Evolutionary conservation across 305 asterid species (phyloP).

Genomic region (Fraxinus floribunda): DNA sequence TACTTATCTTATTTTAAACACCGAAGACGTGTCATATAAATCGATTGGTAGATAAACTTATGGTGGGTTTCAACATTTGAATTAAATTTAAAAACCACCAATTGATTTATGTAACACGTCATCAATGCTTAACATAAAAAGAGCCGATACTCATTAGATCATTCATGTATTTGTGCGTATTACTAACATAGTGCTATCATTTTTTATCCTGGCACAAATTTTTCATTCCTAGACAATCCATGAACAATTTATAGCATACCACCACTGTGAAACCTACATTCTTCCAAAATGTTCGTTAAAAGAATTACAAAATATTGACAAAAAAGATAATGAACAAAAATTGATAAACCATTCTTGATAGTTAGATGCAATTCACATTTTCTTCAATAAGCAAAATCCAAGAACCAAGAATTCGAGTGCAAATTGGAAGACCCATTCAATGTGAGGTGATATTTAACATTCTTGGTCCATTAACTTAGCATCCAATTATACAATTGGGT

Average conservation of each 20-base stretch:
- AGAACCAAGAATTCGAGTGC: neutral
- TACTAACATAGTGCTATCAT: neutral
- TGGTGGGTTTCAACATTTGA: too few relatives aligned
- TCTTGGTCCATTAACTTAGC: conserved; percentile 11
- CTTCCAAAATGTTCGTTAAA: neutral
- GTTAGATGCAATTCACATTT: neutral
- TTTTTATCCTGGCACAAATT: neutral
- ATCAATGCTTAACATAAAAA: too few relatives aligned
- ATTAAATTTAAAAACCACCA: too few relatives aligned
- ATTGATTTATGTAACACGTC: too few relatives aligned
- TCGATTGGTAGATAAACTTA: too few relatives aligned
- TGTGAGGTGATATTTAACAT: neutral
- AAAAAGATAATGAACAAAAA: neutral
- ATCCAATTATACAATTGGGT: neutral
- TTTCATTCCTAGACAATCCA: neutral
- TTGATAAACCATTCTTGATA: neutral
- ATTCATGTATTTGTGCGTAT: too few relatives aligned
- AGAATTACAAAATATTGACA: neutral
- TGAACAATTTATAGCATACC: neutral
- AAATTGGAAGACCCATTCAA: neutral
- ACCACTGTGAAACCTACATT: too few relatives aligned
- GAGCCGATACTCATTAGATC: too few relatives aligned
- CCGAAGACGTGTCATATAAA: too few relatives aligned
- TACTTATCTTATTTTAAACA: too few relatives aligned
- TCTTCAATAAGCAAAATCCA: neutral